Base-by-base conservation (phyloP, 345 rosid genomes). In the Boechera stricta region DNA sequence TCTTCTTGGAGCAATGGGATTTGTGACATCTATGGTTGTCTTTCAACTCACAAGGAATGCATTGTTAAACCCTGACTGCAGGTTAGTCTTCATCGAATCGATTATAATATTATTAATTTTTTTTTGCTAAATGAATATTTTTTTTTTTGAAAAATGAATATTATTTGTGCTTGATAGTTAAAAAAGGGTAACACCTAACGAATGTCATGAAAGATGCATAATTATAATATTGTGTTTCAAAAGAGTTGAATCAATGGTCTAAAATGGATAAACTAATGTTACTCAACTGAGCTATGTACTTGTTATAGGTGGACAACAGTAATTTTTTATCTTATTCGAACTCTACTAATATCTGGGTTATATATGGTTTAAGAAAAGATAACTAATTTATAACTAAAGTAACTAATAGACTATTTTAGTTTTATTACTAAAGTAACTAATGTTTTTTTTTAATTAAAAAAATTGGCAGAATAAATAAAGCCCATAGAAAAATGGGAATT, bases 1-100 rank as follows among this genome's bases (percentile, higher is more conserved):
- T 5, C 76, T 89, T n/a, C 11, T 89, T 68, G 98, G 85, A 48
- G 93, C 98, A 7, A 87, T 93, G 98, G 74, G 87, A 8, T 87
- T 90, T 36, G 93, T 90, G 21, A 79, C 91, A 21, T 73, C 88
- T 21, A 49, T 89, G 80, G 85, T 87, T 61, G 42, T 83, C 61
- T 90, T 93, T 54, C 94, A 89, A 80, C 89, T 90, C 56, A 84
- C 90, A 7, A 85, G 93, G 52, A 88, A 86, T 64, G 74, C 85
- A 16, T 11, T 90, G 44, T 51, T 59, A 24, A 92, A 92, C 67
- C 97, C 95, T 5, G 93, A 88, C 5, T 94, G 88, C 80, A 92
- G 91, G 93, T 88, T 28, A 3, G 54, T 77, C 39, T 57, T 57
- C 18, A 15, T 32, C 3, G 0, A 18, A 12, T 69, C 52, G 35